Base-by-base conservation (phyloP, 768 basidiomycete genomes). In the Phaeolepiota aurea region DNA sequence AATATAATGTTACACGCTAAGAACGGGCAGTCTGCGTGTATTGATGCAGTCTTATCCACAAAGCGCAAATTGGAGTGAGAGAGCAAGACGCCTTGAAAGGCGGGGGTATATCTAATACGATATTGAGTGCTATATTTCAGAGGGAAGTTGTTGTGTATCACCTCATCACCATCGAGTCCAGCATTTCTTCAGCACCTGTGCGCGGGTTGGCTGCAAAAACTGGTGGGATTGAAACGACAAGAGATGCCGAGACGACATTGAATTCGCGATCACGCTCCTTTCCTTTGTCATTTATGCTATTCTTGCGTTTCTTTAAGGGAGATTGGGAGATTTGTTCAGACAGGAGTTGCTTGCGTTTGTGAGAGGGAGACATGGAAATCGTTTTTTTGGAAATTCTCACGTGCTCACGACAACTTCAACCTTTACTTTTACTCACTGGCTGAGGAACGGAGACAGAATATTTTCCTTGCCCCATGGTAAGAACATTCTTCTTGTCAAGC, bases 151-250 rank as follows among this genome's bases (percentile, higher is more conserved):
- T 28, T 28, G 25, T 28, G 15, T 62, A 75, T 50, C 54, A 92
- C 93, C 87, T 79, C 93, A 97, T 94, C 11, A 94, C 64, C 85
- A 96, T 85, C 5, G 87, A 87, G 59, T 97, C 91, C 13, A 97
- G 65, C 76, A 92, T 80, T 62, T 97, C 90, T 54, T 84, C 78
- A 13, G 78, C 87, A 4, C 93, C 93, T 30, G 60, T 65, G 7
- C 72, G 66, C n/a, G 82, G 74, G 59, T 85, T 76, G 32, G 65
- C 71, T 12, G 87, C 75, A 57, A 90, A 94, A 32, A 84, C 70
- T 1, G 92, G 92, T 20, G 92, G 76, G 12, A 96, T 71, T 7
- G 87, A 80, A 31, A 94, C 65, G 18, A 72, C 64, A 41, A 92
- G 66, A 20, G 76, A 72, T n/a, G 87, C 72, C 37, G 67, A 68